These are phyloP conservation scores for Pythium graminicola DNA, from an alignment of 352 stramenopile species.

Conservation along the genomic window DNA sequence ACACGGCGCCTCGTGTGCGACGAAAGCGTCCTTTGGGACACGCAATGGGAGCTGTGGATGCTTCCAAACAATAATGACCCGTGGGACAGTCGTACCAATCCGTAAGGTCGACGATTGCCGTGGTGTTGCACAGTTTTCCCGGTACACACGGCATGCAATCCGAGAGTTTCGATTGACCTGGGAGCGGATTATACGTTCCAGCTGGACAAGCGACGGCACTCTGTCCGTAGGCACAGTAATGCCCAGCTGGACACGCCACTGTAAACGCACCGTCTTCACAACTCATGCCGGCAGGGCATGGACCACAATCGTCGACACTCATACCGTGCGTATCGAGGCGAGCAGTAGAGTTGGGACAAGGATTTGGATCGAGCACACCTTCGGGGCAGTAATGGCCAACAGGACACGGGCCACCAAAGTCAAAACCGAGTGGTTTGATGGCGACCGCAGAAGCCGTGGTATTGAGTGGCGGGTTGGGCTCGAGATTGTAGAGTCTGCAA, in stretches of 20 bases:
- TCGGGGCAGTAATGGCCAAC: conserved; percentile 72
- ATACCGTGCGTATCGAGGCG: conserved; percentile 42
- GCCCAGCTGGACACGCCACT: conserved; percentile 53
- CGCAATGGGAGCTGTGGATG: conserved; percentile 24
- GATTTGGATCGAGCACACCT: conserved; percentile 56
- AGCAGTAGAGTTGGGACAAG: conserved; percentile 55
- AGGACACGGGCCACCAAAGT: conserved; percentile 67
- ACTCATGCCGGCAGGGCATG: conserved; percentile 81
- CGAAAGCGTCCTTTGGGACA: conserved; percentile 49
- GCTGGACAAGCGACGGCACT: conserved; percentile 43
- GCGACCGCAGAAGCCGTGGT: background rate
- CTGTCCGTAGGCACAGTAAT: conserved; percentile 42
- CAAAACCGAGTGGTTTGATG: conserved; percentile 22
- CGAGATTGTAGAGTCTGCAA: conserved; percentile 60
- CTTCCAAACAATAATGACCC: conserved; percentile 63
- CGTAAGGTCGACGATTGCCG: conserved; percentile 44
- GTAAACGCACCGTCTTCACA: conserved; percentile 70
- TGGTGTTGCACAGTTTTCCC: conserved; percentile 71
- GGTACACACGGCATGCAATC: conserved; percentile 53
- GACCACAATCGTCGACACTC: conserved; percentile 52
- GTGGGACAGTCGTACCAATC: conserved; percentile 55
- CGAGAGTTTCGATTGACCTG: conserved; percentile 36
- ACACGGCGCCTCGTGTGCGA: conserved; percentile 28
- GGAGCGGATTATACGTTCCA: conserved; percentile 50
- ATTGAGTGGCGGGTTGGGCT: conserved; percentile 36